Evolutionary conservation across 139 green algal species (phyloP), one percentile per base, ranked within the genome.

Genomic region (Auxenochlorella pyrenoidosa): DNA sequence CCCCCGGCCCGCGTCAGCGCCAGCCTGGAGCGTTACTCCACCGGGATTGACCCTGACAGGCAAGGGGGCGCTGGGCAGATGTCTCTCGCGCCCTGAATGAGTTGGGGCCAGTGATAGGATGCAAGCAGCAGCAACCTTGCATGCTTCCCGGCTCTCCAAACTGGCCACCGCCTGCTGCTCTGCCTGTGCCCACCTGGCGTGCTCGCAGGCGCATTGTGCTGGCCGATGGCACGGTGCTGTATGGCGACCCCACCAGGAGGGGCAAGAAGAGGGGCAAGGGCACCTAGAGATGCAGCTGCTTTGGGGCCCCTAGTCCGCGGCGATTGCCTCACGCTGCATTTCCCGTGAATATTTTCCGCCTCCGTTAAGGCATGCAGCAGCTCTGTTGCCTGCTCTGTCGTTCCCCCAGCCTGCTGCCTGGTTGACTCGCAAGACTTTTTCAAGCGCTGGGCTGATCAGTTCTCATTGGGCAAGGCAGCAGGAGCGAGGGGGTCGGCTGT

Each of bases 21-120:
- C 71, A 65, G 34, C 51, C 83, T 87, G 51, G 83, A 87, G 43
- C 70, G 83, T 21, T 79, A 40, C 83, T 72, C 83, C 2, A 36
- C 72, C 8, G 83, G 83, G 34, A 51, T 77, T 12, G 80, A 85
- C 60, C 80, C 80, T 12, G 80, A 85, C 60, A 43, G 66, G 66
- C 34, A 36, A 36, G 66, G 22, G 13, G 15, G 18, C 54, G 15
- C 10, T 24, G 15, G 16, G 13, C 54, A 26, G 54, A 22, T 24
- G 54, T 63, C 10, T 24, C 12, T 24, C 2, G 63, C 28, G 40
- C 16, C 15, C 54, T 63, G 54, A 63, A 4, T 63, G 12, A 24
- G 15, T 24, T 24, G 54, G 47, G 47, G 10, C 6, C 54, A 63
- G 2, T 22, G 54, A 2, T 24, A 24, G 16, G 16, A 22, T 63